Evolutionary conservation across 2,329 filamentous ascomycete genomes (phyloP).

Genomic region (Colletotrichum chrysophilum): DNA sequence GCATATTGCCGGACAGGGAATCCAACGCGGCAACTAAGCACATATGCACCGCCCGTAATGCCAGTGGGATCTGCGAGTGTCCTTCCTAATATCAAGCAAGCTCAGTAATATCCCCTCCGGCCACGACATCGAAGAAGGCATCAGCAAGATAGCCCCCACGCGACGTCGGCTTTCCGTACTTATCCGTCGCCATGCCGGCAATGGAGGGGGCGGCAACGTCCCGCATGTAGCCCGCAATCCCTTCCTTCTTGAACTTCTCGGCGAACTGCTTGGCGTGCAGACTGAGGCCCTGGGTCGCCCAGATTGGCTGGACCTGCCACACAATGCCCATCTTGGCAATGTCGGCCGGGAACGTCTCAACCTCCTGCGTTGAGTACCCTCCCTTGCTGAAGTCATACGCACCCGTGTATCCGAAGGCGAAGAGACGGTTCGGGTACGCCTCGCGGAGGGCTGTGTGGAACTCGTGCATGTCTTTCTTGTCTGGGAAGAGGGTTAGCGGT

Average conservation of each 20-base stretch:
- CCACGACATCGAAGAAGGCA: background rate
- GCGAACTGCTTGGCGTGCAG: slow-evolving; percentile 36
- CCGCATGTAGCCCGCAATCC: background rate
- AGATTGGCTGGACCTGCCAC: slow-evolving; percentile 47
- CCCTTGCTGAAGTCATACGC: slow-evolving; percentile 39
- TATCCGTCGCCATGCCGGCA: background rate
- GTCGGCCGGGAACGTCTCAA: slow-evolving; percentile 34
- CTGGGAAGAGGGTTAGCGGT: slow-evolving; percentile 31
- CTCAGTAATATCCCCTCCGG: background rate
- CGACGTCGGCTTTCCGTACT: background rate
- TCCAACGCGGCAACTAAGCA: background rate
- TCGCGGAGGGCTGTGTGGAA: slow-evolving; percentile 39
- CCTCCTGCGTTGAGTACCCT: slow-evolving; percentile 34
- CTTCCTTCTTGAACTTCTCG: slow-evolving; percentile 30
- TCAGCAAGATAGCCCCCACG: background rate
- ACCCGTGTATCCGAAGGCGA: slow-evolving; percentile 43
- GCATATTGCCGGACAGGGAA: background rate
- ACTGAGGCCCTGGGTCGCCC: slow-evolving; percentile 39
- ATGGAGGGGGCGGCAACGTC: background rate
- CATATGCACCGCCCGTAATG: background rate
- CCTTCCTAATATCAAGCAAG: background rate
- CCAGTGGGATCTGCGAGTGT: background rate
- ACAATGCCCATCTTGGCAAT: slow-evolving; percentile 41
- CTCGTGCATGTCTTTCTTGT: slow-evolving; percentile 39
- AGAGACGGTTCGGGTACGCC: slow-evolving; percentile 38